These are phyloP conservation scores for Jaminaea rosea DNA, from an alignment of 1,284 basidiomycete species.

Conservation along the genomic window DNA sequence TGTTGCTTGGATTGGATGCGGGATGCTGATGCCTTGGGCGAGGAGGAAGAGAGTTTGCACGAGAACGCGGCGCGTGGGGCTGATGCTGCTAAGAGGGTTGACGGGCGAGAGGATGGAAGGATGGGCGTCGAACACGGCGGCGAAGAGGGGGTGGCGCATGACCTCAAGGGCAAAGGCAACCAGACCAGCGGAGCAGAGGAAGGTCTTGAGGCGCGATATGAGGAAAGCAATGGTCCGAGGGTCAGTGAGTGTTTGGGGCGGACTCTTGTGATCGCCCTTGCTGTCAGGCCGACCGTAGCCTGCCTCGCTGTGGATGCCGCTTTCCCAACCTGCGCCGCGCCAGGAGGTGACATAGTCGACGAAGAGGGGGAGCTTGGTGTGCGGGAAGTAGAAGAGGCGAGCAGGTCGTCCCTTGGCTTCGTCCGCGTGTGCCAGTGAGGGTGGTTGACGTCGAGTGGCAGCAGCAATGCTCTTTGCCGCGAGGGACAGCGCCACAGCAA, in stretches of 20 bases:
- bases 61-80: too few species aligned
- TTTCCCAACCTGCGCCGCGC: conserved; percentile 22
- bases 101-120: conserved; percentile 9
- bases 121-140: conserved; percentile 8
- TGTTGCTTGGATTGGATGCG: conserved; percentile 4
- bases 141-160: conserved; percentile 13
- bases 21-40: neutral
- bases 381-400: conserved; percentile 9
- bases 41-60: neutral
- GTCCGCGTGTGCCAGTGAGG: too few species aligned
- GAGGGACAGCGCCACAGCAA: too few species aligned
- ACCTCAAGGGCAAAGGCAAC: conserved; percentile 10
- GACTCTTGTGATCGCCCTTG: neutral
- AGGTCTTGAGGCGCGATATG: neutral
- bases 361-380: conserved; percentile 13
- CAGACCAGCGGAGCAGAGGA: conserved; percentile 4
- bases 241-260: conserved; percentile 7
- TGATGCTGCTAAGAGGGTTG: conserved; percentile 3
- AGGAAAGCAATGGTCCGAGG: conserved; percentile 1
- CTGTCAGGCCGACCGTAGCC: too few species aligned
- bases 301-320: conserved; percentile 11
- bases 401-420: too few species aligned
- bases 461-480: too few species aligned
- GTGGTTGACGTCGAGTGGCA: too few species aligned
- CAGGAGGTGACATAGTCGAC: conserved; percentile 16